Conservation (phyloP, 768 basidiomycete species). For the Galerina marginata region DNA sequence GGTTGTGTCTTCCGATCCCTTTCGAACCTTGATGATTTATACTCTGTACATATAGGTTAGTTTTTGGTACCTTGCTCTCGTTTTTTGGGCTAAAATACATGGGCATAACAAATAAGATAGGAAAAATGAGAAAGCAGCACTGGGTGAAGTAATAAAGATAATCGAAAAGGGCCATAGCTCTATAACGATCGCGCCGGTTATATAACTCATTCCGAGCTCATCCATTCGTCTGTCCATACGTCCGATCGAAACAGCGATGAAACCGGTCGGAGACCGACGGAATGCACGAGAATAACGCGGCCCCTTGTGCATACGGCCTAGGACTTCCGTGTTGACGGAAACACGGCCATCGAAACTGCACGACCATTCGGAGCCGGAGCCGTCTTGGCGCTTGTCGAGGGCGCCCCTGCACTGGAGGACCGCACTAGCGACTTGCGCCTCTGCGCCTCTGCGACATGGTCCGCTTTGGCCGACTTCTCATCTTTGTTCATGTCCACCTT, state of each 20-base stretch:
- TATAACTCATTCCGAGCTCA: not conserved
- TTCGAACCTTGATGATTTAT: too few species aligned
- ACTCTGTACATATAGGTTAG: too few species aligned
- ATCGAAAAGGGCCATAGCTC: not conserved
- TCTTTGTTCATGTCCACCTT: constrained; percentile 38
- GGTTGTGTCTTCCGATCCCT: too few species aligned
- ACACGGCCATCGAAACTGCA: constrained; percentile 10
- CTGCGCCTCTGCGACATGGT: constrained; percentile 23
- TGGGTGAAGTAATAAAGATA: constrained; percentile 1
- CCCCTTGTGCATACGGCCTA: not conserved
- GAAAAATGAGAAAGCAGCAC: not conserved
- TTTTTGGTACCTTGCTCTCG: not conserved
- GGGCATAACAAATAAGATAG: not conserved
- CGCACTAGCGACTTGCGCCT: constrained; percentile 24
- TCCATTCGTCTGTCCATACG: too few species aligned
- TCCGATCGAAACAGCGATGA: too few species aligned
- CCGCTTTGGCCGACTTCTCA: constrained; percentile 25
- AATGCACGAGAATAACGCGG: too few species aligned
- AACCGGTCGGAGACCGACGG: too few species aligned
- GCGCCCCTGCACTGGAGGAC: constrained; percentile 26
- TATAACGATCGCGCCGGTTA: not conserved
- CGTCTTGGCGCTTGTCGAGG: constrained; percentile 6
- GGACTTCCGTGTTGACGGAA: not conserved
- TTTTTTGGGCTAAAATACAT: not conserved
- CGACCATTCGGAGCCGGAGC: constrained; percentile 2